Conservation (phyloP, 306 rosid genomes). For the Citrullus colocynthis region DNA sequence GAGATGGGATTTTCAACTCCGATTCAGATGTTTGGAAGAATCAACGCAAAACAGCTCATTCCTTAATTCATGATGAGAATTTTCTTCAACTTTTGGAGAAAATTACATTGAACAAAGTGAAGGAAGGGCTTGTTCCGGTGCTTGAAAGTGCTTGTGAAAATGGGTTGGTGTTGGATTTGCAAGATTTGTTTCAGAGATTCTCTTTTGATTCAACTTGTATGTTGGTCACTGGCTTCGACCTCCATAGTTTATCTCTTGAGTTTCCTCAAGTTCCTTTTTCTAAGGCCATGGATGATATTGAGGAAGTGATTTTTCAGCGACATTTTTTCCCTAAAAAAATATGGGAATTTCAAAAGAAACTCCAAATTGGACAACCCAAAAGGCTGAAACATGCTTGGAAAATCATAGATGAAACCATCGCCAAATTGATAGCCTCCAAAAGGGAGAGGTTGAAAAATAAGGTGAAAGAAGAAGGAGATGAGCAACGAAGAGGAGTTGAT, state of each 20-base stretch:
- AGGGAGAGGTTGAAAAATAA: too few relatives aligned
- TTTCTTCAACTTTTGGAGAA: slow-evolving; percentile 12
- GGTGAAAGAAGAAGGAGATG: too few relatives aligned
- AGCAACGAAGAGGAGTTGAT: background rate
- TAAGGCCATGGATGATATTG: slow-evolving; percentile 8
- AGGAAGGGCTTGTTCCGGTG: slow-evolving; percentile 17
- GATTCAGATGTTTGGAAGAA: slow-evolving; percentile 22
- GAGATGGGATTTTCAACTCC: slow-evolving; percentile 20
- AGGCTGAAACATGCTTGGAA: too few relatives aligned
- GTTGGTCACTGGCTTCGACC: slow-evolving; percentile 22
- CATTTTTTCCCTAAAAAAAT: background rate
- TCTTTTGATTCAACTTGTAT: slow-evolving; percentile 16
- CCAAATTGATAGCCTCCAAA: too few relatives aligned
- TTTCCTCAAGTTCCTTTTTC: slow-evolving; percentile 12
- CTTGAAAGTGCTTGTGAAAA: background rate
- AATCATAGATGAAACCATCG: too few relatives aligned
- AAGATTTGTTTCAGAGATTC: slow-evolving; percentile 14
- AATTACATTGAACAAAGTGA: slow-evolving; percentile 8
- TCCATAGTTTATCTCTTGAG: slow-evolving; percentile 10
- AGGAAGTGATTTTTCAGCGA: slow-evolving; percentile 2
- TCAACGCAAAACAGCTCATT: slow-evolving; percentile 11
- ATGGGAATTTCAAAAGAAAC: too few relatives aligned
- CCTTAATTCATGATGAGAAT: background rate
- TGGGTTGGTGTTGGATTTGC: slow-evolving; percentile 17
- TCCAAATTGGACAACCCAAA: too few relatives aligned